Base-by-base conservation (phyloP, 2,329 filamentous ascomycete genomes). In the Talaromyces sp. region DNA sequence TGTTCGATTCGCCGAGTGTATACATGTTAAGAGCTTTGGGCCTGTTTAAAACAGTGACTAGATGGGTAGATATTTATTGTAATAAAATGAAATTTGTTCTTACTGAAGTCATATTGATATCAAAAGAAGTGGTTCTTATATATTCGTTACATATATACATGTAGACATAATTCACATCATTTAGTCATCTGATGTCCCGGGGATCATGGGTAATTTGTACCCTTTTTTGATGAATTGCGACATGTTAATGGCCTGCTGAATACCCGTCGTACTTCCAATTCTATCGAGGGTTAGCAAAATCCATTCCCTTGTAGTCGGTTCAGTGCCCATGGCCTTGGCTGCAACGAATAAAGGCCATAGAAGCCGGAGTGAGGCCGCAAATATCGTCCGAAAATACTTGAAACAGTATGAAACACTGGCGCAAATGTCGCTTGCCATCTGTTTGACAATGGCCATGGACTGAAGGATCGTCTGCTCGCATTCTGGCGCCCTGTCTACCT, bases 321-420 rank as follows among this genome's bases (percentile, higher is more conserved):
- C 25, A 19, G 27, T 54, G 27, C 19, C 27, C 47, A 25, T 28
- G 22, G 57, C 62, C 19, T 59, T 57, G 1, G 59, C 63, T 2
- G 65, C 63, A 65, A 67, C 33, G 8, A 67, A 67, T n/a, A 68
- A 60, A 7, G 66, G 66, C 65, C 65, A 67, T 4, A 60, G 54
- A 5, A 65, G 39, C 8, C 65, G 65, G n/a, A 60, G 3, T 5
- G 63, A 36, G 15, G 61, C 61, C 6, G 62, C 63, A 49, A 67
- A 28, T 11, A 33, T 53, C 15, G 28, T 27, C 4, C 60, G 51
- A 10, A 57, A 65, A 0, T 63, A 59, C 3, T 44, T 57, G 4
- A 68, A 65, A 32, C 65, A 60, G 42, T 62, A 42, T 7, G n/a
- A 10, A 15, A 44, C 19, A 22, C 32, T 56, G 17, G 19, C 11